phyloP scores from a whole-genome alignment of 1,284 basidiomycete genomes.

The Ganoderma meredithae region DNA sequence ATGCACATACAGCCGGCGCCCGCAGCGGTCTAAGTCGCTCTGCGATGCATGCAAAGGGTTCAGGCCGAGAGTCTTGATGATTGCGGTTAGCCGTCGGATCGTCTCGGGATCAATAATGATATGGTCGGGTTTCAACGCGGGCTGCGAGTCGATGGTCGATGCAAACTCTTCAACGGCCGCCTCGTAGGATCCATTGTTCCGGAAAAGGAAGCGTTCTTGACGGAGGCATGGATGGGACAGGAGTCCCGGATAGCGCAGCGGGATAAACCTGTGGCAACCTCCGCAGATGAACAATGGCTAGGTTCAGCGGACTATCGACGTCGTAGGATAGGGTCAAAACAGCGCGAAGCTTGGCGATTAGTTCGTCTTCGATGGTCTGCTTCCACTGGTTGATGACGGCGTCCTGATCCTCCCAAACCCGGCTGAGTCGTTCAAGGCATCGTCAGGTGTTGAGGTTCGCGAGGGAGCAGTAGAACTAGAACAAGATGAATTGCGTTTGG shows the following conservation, averaged over 20 bases:
- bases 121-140: neutral
- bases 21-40: neutral
- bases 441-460: too few relatives aligned
- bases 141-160: neutral
- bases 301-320: neutral
- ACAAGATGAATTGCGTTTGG: too few relatives aligned
- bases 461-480: too few relatives aligned
- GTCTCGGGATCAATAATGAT: neutral
- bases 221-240: neutral
- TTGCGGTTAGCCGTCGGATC: conserved; percentile 1
- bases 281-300: neutral
- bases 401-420: neutral
- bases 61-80: neutral
- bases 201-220: neutral
- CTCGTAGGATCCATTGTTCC: neutral
- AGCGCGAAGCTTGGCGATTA: neutral
- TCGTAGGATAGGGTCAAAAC: neutral
- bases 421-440: neutral
- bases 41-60: neutral
- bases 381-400: neutral
- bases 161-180: neutral
- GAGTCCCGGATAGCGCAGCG: neutral
- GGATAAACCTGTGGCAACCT: neutral
- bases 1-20: conserved; percentile 5
- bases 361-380: neutral